These are phyloP conservation scores for Turritis glabra DNA, from an alignment of 345 rosid species.

Conservation along the genomic window DNA sequence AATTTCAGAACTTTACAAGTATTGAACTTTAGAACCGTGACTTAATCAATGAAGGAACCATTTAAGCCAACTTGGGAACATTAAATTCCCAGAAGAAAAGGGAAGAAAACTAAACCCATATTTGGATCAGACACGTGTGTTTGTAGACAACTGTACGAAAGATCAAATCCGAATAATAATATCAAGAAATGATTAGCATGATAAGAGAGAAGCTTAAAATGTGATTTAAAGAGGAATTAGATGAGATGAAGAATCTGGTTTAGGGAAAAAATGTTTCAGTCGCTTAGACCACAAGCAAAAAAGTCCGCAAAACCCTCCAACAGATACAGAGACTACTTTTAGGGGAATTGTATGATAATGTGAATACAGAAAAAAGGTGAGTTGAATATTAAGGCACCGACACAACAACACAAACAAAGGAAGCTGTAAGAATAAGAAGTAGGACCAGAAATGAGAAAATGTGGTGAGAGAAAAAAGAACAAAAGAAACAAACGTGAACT, in stretches of 20 bases:
- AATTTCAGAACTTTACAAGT: conserved; percentile 14
- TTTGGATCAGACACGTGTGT: conserved; percentile 29
- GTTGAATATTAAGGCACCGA: conserved; percentile 40
- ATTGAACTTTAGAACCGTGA: conserved; percentile 25
- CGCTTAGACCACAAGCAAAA: conserved; percentile 35
- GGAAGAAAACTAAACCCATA: conserved; percentile 25
- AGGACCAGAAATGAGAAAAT: conserved; percentile 29
- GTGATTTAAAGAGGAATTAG: background rate
- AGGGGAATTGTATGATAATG: conserved; percentile 22
- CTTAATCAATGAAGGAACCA: conserved; percentile 18
- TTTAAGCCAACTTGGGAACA: conserved; percentile 35
- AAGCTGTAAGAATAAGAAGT: conserved; percentile 27
- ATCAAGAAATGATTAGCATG: conserved; percentile 1
- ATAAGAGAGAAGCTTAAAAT: background rate
- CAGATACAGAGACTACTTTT: background rate
- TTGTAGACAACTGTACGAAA: conserved; percentile 24
- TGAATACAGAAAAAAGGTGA: conserved; percentile 15
- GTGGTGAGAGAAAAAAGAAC: background rate
- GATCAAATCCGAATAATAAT: background rate
- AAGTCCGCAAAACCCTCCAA: conserved; percentile 25
- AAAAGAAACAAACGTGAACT: background rate
- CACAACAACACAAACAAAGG: conserved; percentile 14
- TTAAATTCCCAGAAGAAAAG: conserved; percentile 25
- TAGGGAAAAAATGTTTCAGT: background rate
- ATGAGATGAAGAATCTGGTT: conserved; percentile 25